Evolutionary conservation across 2,329 filamentous ascomycete species (phyloP), one percentile per base, ranked within the genome.

Genomic region (Septoria petroselini): DNA sequence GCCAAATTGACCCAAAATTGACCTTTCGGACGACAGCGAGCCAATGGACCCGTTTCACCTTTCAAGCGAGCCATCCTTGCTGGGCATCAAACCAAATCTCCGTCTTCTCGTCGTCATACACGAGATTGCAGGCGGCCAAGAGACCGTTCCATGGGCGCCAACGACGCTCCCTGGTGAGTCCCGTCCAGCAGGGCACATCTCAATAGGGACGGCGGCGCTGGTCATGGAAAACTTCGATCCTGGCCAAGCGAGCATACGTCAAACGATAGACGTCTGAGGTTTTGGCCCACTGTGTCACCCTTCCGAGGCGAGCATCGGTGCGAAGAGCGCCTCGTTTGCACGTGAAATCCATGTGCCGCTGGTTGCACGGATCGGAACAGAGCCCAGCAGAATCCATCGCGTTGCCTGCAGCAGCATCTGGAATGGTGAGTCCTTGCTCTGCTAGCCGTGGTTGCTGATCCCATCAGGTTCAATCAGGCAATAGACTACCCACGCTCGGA

Each of bases 51-150:
- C 34, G 43, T 46, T 46, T 46, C 43, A 46, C 21, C 23, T 21
- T 33, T 18, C 41, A 49, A 54, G 54, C 54, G 54, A 57, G 39
- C 12, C 15, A 49, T 58, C 53, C 55, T 50, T 53, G 52, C 18
- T 39, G 54, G 39, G 41, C 48, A 58, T 59, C 54, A 59, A 53
- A 58, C 52, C 49, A 39, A 59, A 58, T 59, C 41, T 59, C 57
- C 54, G 54, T 48, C 21, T 31, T 30, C 27, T 41, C 50, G 50
- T 49, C 53, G 44, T 54, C 44, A 40, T 21, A 43, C 14, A 41
- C 44, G 51, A 54, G 45, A 53, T 52, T 57, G 51, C 54, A 53
- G 54, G 43, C 41, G 15, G 41, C 35, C 52, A 29, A 34, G 40
- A 31, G 21, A 21, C 21, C 19, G 14, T 27, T 35, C 29, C 38